A percentile compares a stretch with the other conserved stretches of the same genome.
phyloP scores from a whole-genome alignment of 1,139 yeast genomes.

The Candida labiduridarum region DNA sequence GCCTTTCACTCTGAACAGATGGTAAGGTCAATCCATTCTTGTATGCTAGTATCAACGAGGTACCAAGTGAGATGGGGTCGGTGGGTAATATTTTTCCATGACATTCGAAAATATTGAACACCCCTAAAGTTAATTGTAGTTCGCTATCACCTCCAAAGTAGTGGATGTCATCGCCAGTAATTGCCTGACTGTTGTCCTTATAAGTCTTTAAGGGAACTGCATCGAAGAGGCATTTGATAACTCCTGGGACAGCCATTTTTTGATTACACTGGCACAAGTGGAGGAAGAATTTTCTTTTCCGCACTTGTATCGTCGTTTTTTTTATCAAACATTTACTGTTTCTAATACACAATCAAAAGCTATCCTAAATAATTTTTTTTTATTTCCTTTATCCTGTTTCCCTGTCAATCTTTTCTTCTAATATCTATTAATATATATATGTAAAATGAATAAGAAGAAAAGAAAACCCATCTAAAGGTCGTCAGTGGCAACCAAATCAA shows the following conservation, averaged over 20 bases:
- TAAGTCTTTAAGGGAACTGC: conserved; percentile 47
- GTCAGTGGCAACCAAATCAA: conserved; percentile 63
- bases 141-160: conserved; percentile 17
- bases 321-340: background rate
- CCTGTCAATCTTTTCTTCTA: background rate
- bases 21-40: conserved; percentile 41
- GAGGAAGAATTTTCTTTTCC: background rate
- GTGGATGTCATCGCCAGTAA: conserved; percentile 20
- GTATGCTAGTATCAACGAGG: conserved; percentile 33
- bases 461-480: conserved; percentile 27
- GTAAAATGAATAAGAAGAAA: conserved; percentile 1
- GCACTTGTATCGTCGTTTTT: background rate
- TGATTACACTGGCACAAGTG: background rate
- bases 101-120: conserved; percentile 35
- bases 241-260: conserved; percentile 37
- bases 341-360: background rate
- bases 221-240: conserved; percentile 48
- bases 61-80: conserved; percentile 48
- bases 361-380: background rate
- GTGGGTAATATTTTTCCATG: conserved; percentile 31
- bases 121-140: conserved; percentile 39
- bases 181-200: conserved; percentile 28
- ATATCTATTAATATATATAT: background rate
- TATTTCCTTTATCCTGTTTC: background rate
- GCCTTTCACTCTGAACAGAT: conserved; percentile 4